A percentile compares a stretch with the other conserved stretches of the same genome.
phyloP scores from a whole-genome alignment of 2,329 filamentous ascomycete species.

The Emergomyces pasteurianus region DNA sequence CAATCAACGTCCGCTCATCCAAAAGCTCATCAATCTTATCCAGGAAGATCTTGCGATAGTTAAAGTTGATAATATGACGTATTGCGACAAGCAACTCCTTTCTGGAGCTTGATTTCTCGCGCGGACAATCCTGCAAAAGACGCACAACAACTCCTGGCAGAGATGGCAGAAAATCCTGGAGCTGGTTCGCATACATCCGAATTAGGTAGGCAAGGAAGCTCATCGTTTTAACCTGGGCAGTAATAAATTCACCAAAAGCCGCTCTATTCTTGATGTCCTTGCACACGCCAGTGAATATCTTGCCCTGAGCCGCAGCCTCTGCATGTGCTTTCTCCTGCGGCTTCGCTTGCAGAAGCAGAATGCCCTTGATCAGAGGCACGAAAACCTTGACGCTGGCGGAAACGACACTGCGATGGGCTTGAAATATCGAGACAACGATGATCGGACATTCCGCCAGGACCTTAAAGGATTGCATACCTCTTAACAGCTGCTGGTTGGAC shows the following conservation, averaged over 20 bases:
- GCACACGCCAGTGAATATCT: slow-evolving; percentile 85
- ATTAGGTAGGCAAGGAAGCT: slow-evolving; percentile 92
- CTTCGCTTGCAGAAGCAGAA: slow-evolving; percentile 76
- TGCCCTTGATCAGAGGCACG: slow-evolving; percentile 84
- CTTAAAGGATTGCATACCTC: slow-evolving; percentile 98
- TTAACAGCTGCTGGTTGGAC: slow-evolving; percentile 66
- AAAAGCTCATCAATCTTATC: slow-evolving; percentile 89
- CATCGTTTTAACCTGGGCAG: slow-evolving; percentile 98
- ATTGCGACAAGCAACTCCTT: slow-evolving; percentile 96
- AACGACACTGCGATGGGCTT: slow-evolving; percentile 73
- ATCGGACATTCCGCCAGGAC: slow-evolving; percentile 96
- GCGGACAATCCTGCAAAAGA: slow-evolving; percentile 81
- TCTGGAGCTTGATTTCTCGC: slow-evolving; percentile 83
- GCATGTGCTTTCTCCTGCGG: slow-evolving; percentile 86
- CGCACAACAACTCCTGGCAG: slow-evolving; percentile 85
- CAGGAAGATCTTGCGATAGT: slow-evolving; percentile 89
- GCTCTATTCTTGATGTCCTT: slow-evolving; percentile 85
- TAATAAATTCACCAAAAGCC: slow-evolving; percentile 95
- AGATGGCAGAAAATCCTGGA: slow-evolving; percentile 75
- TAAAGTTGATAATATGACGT: slow-evolving; percentile 97
- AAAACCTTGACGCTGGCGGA: slow-evolving; percentile 79
- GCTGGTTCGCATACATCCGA: slow-evolving; percentile 71
- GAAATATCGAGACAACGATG: slow-evolving; percentile 96
- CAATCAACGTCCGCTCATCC: slow-evolving; percentile 87
- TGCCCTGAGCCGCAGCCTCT: slow-evolving; percentile 66